phyloP scores from a whole-genome alignment of 257 asterid genomes.

The Plantago ovata region DNA sequence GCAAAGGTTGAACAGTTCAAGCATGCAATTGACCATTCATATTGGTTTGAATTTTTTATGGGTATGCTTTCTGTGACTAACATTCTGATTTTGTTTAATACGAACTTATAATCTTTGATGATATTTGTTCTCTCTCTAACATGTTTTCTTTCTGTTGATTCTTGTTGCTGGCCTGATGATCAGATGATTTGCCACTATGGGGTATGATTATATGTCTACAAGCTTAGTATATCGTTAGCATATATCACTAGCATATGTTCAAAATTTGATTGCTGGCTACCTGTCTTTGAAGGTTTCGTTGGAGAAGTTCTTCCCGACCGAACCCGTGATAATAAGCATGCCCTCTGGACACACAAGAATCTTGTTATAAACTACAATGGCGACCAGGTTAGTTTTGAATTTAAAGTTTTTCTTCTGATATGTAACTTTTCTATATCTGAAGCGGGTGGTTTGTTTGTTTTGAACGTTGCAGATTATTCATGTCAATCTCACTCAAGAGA shows the following conservation, averaged over 20 bases:
- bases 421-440: not conserved
- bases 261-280: constrained; percentile 13
- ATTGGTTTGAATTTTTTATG: constrained; percentile 73
- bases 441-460: constrained; percentile 3
- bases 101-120: not conserved
- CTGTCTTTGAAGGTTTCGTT: constrained; percentile 46
- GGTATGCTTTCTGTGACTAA: constrained; percentile 35
- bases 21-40: constrained; percentile 61
- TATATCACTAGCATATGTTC: not conserved
- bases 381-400: constrained; percentile 43
- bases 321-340: constrained; percentile 49
- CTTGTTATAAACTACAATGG: constrained; percentile 58
- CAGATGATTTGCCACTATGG: constrained; percentile 84
- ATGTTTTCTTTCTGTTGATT: constrained; percentile 22
- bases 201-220: constrained; percentile 38
- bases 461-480: constrained; percentile 57
- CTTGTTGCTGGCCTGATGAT: constrained; percentile 25
- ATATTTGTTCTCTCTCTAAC: constrained; percentile 25
- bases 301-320: constrained; percentile 64
- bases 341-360: constrained; percentile 60
- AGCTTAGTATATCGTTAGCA: constrained; percentile 4
- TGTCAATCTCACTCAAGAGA: constrained; percentile 68
- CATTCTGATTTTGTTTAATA: not conserved
- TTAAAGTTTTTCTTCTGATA: not conserved
- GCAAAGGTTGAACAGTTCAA: constrained; percentile 57